Conservation (phyloP, 2,329 filamentous ascomycete species). For the Dactylellina leptospora region DNA sequence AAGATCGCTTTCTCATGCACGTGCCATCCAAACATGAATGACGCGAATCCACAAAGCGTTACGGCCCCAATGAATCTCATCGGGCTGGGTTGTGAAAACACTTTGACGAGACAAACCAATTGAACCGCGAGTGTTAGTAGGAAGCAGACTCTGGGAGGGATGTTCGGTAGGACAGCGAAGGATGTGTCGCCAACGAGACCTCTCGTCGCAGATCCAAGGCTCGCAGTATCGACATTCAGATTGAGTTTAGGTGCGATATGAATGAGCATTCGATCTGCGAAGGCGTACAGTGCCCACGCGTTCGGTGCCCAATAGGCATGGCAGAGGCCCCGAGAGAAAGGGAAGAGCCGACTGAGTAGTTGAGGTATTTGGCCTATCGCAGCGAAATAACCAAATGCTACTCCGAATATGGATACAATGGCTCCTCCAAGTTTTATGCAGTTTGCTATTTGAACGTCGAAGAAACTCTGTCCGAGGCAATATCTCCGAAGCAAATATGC, state of each 20-base stretch:
- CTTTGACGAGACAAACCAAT: slow-evolving; percentile 76
- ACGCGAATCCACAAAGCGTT: slow-evolving; percentile 92
- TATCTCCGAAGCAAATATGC: slow-evolving; percentile 89
- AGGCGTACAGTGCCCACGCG: slow-evolving; percentile 95
- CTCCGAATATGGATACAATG: slow-evolving; percentile 74
- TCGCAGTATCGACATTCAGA: slow-evolving; percentile 75
- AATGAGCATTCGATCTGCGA: slow-evolving; percentile 83
- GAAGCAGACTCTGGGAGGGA: slow-evolving; percentile 83
- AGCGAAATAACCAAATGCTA: slow-evolving; percentile 90
- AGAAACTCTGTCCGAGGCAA: slow-evolving; percentile 81
- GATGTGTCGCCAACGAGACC: slow-evolving; percentile 92
- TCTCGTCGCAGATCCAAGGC: slow-evolving; percentile 86
- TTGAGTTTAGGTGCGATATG: slow-evolving; percentile 83
- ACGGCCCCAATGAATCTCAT: slow-evolving; percentile 87
- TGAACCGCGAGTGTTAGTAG: slow-evolving; percentile 71
- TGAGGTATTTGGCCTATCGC: slow-evolving; percentile 83
- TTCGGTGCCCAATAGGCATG: slow-evolving; percentile 99
- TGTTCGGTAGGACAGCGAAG: slow-evolving; percentile 90
- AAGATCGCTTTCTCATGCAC: slow-evolving; percentile 98
- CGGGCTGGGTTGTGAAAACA: slow-evolving; percentile 83
- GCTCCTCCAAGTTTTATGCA: slow-evolving; percentile 81
- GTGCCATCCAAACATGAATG: slow-evolving; percentile 97
- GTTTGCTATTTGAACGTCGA: slow-evolving; percentile 79
- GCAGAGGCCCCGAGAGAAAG: slow-evolving; percentile 90
- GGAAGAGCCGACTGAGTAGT: slow-evolving; percentile 83